These are phyloP conservation scores for Datura wrightii DNA, from an alignment of 257 asterid genomes.

Conservation along the genomic window DNA sequence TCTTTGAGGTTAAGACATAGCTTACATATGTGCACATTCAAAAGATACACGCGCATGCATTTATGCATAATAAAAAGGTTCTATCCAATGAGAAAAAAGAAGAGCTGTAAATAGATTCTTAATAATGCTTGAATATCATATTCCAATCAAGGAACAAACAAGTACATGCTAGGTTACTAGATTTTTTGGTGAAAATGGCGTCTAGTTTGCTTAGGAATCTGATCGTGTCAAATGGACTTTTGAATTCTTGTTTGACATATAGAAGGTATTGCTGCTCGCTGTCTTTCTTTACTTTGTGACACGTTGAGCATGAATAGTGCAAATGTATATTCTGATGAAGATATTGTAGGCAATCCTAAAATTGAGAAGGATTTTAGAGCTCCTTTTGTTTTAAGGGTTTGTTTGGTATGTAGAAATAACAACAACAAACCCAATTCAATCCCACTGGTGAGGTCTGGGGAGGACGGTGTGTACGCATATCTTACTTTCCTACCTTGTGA, in stretches of 20 bases:
- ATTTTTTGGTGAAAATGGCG: conserved; percentile 19
- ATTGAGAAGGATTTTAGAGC: conserved; percentile 12
- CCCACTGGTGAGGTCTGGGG: neutral
- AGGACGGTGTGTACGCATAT: neutral
- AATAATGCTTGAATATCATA: conserved; percentile 14
- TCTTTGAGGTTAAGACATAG: neutral
- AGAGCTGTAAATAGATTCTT: neutral
- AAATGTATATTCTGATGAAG: neutral
- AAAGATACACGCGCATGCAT: neutral
- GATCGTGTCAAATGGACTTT: neutral
- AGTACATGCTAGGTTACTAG: neutral
- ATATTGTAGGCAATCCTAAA: neutral
- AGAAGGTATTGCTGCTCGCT: neutral
- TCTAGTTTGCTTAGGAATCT: neutral
- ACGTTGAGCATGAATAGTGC: neutral
- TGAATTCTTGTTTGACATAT: conserved; percentile 3
- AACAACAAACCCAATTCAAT: neutral
- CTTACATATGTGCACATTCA: neutral
- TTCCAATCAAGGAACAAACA: neutral
- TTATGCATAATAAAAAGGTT: conserved; percentile 3
- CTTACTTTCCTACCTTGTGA: neutral
- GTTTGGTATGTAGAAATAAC: neutral
- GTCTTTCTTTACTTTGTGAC: neutral
- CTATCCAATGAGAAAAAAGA: neutral
- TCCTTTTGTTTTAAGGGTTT: neutral